Evolutionary conservation across 306 rosid genomes (phyloP), one percentile per base, ranked within the genome.

Genomic region (Vachellia collinsii): DNA sequence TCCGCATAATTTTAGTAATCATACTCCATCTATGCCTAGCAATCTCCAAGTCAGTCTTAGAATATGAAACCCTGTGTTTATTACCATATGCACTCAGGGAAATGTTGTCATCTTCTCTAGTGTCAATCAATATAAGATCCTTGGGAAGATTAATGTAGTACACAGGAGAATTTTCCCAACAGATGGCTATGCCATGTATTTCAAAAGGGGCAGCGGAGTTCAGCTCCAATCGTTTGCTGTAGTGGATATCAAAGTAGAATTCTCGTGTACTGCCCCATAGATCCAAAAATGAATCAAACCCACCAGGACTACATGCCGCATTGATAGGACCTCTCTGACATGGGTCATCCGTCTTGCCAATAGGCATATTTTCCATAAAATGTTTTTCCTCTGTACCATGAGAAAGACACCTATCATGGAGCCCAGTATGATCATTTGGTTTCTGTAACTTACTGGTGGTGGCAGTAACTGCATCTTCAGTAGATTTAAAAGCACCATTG

Each of bases 101-200:
- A 44, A 76, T 54, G 80, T 74, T 39, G 53, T 72, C 85, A 76
- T 79, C 86, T 86, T 75, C 87, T 79, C 72, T 85, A 67, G 71
- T 86, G 79, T 73, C 85, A 79, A 88, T 81, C 88, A 84, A 86
- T 78, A 90, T 71, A 79, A 95, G 89, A 86, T 95, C 99, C 86
- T 89, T 95, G 53, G 93, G 94, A 66, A 95, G 88, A 88, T 91
- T 91, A 73, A 95, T 62, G 65, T 93, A 95, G 83, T 91, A 91
- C 79, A 95, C 97, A 16, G 94, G 88, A 79, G 98, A 93, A 77
- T 86, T 81, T 83, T 93, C 95, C 98, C 98, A 95, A 85, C 99
- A 93, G 81, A 93, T 83, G 48, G 99, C 99, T 39, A 95, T 82
- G 75, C 99, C 99, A 22, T 88, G 91, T 76, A 95, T 72, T 86